Evolutionary conservation across 2,329 filamentous ascomycete species (phyloP), one percentile per base, ranked within the genome.

Genomic region (Parastagonospora avenae): DNA sequence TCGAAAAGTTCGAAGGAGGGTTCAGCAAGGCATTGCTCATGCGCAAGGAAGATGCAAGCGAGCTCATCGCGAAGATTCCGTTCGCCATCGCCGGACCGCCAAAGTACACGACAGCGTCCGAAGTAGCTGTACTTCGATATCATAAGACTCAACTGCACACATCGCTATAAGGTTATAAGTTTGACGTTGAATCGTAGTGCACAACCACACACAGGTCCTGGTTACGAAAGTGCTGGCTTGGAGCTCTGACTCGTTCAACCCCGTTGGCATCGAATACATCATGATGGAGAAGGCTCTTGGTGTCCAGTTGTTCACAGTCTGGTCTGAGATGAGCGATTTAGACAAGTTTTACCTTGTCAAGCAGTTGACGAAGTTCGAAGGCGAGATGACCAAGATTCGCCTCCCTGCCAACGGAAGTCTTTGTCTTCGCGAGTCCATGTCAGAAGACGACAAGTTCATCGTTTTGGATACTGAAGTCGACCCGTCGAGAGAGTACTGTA

Each of bases 261-360:
- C 65, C 11, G 57, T 74, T 8, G 67, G 69, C 3, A 52, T 57
- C 2, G 71, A 75, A 54, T 74, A 71, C 40, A 73, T 74, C 27
- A 50, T 74, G 6, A 72, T 73, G 67, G 68, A 73, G 42, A 71
- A 68, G 35, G 62, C 59, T n/a, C 8, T 29, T 4, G 70, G 70
- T 1, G 47, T 37, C 27, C 62, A 67, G 36, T 50, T 76, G 9
- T 59, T 60, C 43, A 59, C 60, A 1, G 55, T 55, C 10, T 76
- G 70, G 71, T 58, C 46, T 8, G 48, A 58, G 4, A 64, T 75
- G 64, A 48, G 48, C 24, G 40, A 59, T 15, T 30, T 46, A 9
- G 51, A 67, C 4, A 50, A 61, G 32, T 60, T 66, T 10, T 31
- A 48, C 33, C 38, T 76, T 12, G 54, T 71, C 2, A 56, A 63